phyloP scores from a whole-genome alignment of 2,329 filamentous ascomycete genomes.

The Samsoniella hepiali region DNA sequence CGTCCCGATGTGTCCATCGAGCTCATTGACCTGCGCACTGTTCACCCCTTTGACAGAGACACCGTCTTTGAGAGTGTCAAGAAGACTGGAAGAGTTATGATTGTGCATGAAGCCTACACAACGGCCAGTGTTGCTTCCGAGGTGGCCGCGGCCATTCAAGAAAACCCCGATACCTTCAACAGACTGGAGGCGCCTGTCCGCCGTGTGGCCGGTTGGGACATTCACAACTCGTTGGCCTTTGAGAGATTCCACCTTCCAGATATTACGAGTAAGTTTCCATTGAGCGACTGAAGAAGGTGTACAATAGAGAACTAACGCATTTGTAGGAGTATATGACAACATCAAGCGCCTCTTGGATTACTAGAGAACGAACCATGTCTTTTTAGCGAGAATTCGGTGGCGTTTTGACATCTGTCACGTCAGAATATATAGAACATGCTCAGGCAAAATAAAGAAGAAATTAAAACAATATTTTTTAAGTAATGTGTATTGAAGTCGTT shows the following conservation, averaged over 20 bases:
- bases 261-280: conserved; percentile 67
- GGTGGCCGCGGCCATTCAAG: conserved; percentile 83
- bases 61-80: conserved; percentile 77
- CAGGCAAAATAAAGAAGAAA: conserved; percentile 2
- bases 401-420: neutral
- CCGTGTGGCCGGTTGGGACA: conserved; percentile 85
- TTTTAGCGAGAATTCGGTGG: conserved; percentile 8
- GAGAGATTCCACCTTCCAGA: conserved; percentile 83
- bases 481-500: neutral
- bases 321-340: conserved; percentile 64
- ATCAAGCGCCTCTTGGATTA: conserved; percentile 67
- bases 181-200: conserved; percentile 80
- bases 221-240: conserved; percentile 74
- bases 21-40: conserved; percentile 80
- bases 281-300: too few species aligned
- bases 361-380: conserved; percentile 34
- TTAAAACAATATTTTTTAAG: neutral
- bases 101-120: conserved; percentile 90
- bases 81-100: conserved; percentile 81
- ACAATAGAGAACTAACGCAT: neutral
- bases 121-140: conserved; percentile 88
- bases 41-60: conserved; percentile 89
- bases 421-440: conserved; percentile 1
- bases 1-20: conserved; percentile 70
- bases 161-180: conserved; percentile 71